A percentile compares a stretch with the other conserved stretches of the same genome.
These are phyloP conservation scores for Calonectria ilicicola DNA, from an alignment of 2,329 filamentous ascomycete genomes.

Conservation along the genomic window DNA sequence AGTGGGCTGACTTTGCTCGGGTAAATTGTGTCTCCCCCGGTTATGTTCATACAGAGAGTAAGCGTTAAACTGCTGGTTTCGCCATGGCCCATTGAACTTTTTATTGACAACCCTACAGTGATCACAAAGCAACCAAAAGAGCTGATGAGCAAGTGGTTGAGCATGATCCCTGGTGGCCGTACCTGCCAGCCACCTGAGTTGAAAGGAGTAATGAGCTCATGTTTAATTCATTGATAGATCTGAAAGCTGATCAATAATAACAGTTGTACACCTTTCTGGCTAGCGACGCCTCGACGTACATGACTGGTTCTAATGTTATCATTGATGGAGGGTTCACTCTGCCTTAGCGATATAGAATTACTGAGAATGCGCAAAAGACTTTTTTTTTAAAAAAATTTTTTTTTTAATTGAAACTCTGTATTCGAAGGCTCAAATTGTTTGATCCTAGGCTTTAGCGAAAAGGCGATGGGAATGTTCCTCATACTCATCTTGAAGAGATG, in stretches of 20 bases:
- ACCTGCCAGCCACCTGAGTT: slow-evolving; percentile 11
- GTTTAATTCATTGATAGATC: neutral
- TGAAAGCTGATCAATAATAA: neutral
- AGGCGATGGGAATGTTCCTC: too few relatives aligned
- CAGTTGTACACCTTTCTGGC: slow-evolving; percentile 48
- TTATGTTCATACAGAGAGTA: slow-evolving; percentile 17
- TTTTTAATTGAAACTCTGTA: too few relatives aligned
- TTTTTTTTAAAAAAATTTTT: too few relatives aligned
- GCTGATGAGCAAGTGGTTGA: slow-evolving; percentile 16
- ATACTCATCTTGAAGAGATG: too few relatives aligned
- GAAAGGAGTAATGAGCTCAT: neutral
- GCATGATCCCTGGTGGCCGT: slow-evolving; percentile 14
- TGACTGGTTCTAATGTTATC: slow-evolving; percentile 48
- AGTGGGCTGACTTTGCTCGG: slow-evolving; percentile 78
- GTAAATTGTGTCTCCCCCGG: slow-evolving; percentile 78
- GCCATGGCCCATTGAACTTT: too few relatives aligned
- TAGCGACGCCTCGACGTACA: slow-evolving; percentile 52
- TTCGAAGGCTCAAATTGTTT: too few relatives aligned
- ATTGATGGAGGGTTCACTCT: slow-evolving; percentile 37
- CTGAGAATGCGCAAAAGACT: too few relatives aligned
- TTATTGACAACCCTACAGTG: neutral
- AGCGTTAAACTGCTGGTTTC: neutral
- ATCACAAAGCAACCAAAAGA: slow-evolving; percentile 18
- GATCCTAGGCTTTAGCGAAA: too few relatives aligned
- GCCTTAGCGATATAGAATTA: neutral